Base-by-base conservation (phyloP, 306 rosid genomes). In the Vigna angularis region DNA sequence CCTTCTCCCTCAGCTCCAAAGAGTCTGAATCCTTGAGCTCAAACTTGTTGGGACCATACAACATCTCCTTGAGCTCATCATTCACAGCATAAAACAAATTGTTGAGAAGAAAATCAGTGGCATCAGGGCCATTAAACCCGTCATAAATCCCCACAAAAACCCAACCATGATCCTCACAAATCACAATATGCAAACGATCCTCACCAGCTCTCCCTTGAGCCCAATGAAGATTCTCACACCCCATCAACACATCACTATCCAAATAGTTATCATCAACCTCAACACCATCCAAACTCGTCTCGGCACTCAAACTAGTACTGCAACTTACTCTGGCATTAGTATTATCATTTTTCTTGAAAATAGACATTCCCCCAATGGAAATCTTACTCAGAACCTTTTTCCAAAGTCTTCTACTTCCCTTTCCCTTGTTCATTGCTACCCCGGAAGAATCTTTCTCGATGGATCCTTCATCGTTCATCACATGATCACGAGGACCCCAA, bases 41-140 rank as follows among this genome's bases (percentile, higher is more conserved):
- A 3, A 52, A 71, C 34, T 78, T 83, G 30, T 79, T 83, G 30
- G 77, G 84, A 66, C 66, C 71, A 88, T 90, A 86, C 0, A 90
- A 50, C 45, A 89, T 42, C 16, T 82, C 86, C 76, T 89, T 84
- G 34, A 92, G 86, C 45, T 92, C 94, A 49, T 82, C 85, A 45
- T 81, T 77, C 18, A 91, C 87, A 3, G 82, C 85, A 22, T 74
- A 36, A 53, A 90, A 92, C 66, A 94, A 87, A 81, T 89, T 88
- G 16, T 89, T 70, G 11, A 89, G 84, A 64, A 94, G 85, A 76
- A 72, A 90, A 83, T 94, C 96, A 47, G 98, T 90, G 5, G 98
- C 97, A 84, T 90, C 98, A 18, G 97, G 97, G 22, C 98, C 98
- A 58, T 89, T 92, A 18, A 94, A 94, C 17, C 98, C 98, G 72